Evolutionary conservation across 148 eudicot species (phyloP).

Genomic region (Rhododendron vialii): DNA sequence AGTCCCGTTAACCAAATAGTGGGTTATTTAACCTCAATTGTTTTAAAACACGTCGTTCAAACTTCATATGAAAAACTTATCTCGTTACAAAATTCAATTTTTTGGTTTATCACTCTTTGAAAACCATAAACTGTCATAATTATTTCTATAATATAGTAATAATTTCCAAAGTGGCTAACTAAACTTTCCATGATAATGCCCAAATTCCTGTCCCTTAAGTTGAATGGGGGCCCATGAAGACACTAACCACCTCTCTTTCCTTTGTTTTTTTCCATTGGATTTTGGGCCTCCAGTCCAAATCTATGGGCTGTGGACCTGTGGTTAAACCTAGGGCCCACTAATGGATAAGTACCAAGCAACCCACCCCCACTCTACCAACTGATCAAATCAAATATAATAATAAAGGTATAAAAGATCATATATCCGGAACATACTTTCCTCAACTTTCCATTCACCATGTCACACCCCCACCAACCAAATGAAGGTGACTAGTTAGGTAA

Average conservation of each 20-base stretch:
- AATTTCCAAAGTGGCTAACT: not conserved
- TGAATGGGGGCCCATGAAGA: not conserved
- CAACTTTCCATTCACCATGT: not conserved
- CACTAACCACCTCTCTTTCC: not conserved
- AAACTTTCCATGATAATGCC: not conserved
- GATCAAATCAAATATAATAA: not conserved
- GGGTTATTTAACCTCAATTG: too few relatives aligned
- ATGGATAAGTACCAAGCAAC: not conserved
- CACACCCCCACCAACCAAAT: conserved; percentile 4
- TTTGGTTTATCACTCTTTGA: not conserved
- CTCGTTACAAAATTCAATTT: not conserved
- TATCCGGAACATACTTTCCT: not conserved
- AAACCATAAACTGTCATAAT: not conserved
- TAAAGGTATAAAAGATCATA: not conserved
- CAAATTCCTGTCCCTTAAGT: not conserved
- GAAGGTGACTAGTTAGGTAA: not conserved
- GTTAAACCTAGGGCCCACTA: not conserved
- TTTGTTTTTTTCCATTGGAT: not conserved
- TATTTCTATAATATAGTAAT: too few relatives aligned
- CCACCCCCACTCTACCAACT: not conserved
- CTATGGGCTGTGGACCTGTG: not conserved
- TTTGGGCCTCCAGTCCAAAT: not conserved
- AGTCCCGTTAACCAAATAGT: too few relatives aligned
- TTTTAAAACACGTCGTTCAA: not conserved
- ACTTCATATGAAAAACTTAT: not conserved